These are phyloP conservation scores for Leishmania aethiopica DNA, from an alignment of 208 protist genomes.

Conservation along the genomic window DNA sequence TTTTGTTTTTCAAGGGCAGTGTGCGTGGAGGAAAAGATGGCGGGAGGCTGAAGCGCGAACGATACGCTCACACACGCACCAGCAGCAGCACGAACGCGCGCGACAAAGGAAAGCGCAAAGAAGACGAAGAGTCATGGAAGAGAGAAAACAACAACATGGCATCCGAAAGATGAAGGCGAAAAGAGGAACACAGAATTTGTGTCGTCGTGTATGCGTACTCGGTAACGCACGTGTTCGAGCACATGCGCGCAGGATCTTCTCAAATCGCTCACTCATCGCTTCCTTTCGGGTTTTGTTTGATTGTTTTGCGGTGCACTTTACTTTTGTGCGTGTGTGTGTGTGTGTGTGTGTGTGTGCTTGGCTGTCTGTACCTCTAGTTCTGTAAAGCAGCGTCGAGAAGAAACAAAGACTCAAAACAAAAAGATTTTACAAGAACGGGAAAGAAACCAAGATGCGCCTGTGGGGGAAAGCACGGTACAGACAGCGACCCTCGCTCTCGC, in stretches of 20 bases:
- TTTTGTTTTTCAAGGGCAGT: neutral
- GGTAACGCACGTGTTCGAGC: too few relatives aligned
- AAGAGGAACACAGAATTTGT: too few relatives aligned
- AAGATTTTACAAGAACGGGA: neutral
- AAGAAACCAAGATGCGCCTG: neutral
- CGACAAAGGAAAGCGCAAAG: neutral
- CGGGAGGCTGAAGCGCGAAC: neutral
- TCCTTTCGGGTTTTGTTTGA: neutral
- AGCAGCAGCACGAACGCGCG: neutral
- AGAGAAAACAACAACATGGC: too few relatives aligned
- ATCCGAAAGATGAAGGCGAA: too few relatives aligned
- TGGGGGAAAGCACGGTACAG: neutral
- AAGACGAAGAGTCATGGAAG: neutral
- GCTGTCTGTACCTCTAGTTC: neutral
- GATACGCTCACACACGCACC: neutral
- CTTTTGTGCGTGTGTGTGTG: neutral
- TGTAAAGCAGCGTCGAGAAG: conserved; percentile 4
- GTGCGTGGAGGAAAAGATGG: neutral
- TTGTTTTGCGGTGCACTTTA: neutral
- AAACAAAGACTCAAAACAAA: neutral
- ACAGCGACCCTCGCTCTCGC: neutral
- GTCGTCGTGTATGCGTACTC: too few relatives aligned
- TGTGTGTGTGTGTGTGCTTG: neutral
- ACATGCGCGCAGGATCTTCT: too few relatives aligned
- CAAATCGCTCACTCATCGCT: neutral